Conservation (phyloP, 1,284 basidiomycete species). For the Meira nashicola region DNA sequence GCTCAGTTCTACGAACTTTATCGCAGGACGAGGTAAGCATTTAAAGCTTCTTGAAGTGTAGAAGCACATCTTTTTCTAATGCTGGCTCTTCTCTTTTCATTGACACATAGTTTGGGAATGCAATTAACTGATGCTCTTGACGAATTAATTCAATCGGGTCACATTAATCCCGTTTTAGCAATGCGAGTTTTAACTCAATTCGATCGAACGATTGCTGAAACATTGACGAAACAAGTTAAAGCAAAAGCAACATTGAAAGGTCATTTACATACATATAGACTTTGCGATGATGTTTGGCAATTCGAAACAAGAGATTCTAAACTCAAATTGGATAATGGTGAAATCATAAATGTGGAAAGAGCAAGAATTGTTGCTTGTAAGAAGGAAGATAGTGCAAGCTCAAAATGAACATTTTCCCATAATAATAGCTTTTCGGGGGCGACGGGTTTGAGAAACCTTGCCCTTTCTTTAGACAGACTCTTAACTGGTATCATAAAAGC, state of each 20-base stretch:
- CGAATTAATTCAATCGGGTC: slow-evolving; percentile 93
- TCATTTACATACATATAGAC: slow-evolving; percentile 46
- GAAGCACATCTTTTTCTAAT: not conserved
- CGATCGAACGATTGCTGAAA: slow-evolving; percentile 49
- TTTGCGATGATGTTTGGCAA: slow-evolving; percentile 52
- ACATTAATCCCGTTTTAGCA: slow-evolving; percentile 93
- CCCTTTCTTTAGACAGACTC: no score
- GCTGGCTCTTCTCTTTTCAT: not conserved
- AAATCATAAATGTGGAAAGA: slow-evolving; percentile 42
- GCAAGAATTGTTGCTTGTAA: slow-evolving; percentile 51
- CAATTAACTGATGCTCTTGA: slow-evolving; percentile 97
- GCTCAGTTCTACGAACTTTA: slow-evolving; percentile 19
- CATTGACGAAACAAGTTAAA: slow-evolving; percentile 45
- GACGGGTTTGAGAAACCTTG: not conserved
- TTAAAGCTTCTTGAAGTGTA: not conserved
- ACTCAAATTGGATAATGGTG: slow-evolving; percentile 50
- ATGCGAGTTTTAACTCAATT: slow-evolving; percentile 77
- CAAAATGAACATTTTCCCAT: not conserved
- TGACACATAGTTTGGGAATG: slow-evolving; percentile 75
- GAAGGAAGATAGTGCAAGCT: slow-evolving; percentile 9
- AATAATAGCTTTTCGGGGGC: no score
- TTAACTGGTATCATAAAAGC: no score
- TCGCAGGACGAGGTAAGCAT: slow-evolving; percentile 18
- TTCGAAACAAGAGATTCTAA: slow-evolving; percentile 48
- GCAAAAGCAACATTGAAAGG: slow-evolving; percentile 49